phyloP scores from a whole-genome alignment of 1,139 yeast species.

The Geotrichum europaeum region DNA sequence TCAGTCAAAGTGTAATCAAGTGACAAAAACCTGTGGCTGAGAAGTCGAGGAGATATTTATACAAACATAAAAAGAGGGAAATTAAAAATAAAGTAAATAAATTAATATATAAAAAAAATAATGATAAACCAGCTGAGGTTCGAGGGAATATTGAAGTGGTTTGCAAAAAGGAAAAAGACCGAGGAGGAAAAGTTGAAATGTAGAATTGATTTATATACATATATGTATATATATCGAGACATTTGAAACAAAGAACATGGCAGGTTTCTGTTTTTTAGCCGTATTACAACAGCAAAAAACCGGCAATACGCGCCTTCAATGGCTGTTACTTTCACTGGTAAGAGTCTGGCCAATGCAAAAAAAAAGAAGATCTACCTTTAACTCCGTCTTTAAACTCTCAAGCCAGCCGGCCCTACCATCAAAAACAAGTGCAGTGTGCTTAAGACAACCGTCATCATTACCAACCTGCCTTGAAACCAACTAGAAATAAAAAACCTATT shows the following conservation, averaged over 20 bases:
- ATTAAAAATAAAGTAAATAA: background rate
- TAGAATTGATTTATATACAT: background rate
- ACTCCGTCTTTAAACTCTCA: background rate
- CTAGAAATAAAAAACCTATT: background rate
- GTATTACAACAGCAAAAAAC: background rate
- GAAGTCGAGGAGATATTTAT: background rate
- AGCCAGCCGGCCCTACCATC: background rate
- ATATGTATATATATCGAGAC: background rate
- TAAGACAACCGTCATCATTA: background rate
- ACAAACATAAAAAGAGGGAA: background rate
- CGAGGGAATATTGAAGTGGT: background rate
- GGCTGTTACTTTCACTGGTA: background rate
- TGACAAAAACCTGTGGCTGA: background rate
- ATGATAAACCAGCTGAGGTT: background rate
- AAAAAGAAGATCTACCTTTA: background rate
- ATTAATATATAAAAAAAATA: too few relatives aligned
- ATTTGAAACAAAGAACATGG: background rate
- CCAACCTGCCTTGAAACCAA: background rate
- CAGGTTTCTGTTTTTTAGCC: background rate
- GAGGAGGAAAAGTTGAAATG: background rate
- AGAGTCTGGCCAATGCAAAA: background rate
- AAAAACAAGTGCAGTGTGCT: background rate
- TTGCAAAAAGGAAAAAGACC: background rate
- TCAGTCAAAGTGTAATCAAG: background rate
- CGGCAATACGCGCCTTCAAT: background rate